phyloP scores from a whole-genome alignment of 148 eudicot genomes.

The Mesembryanthemum crystallinum region DNA sequence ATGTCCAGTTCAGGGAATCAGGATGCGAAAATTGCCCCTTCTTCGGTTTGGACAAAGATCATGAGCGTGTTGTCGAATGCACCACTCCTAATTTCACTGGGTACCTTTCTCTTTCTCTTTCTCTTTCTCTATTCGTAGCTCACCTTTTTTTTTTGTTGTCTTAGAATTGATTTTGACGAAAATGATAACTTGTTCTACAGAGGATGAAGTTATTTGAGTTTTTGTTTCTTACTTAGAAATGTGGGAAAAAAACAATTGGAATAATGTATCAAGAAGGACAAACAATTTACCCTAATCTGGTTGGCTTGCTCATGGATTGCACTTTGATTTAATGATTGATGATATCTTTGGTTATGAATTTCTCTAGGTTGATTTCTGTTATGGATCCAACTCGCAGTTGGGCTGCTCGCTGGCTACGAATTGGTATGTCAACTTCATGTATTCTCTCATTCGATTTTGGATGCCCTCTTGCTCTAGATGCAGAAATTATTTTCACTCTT shows the following conservation, averaged over 20 bases:
- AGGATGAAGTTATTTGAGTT: background rate
- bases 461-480: background rate
- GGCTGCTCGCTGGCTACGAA: conserved; percentile 97
- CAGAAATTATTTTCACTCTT: background rate
- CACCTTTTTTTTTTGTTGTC: background rate
- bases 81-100: conserved; percentile 97
- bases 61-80: conserved; percentile 85
- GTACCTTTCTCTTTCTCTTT: conserved; percentile 23
- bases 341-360: background rate
- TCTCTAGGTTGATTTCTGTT: conserved; percentile 73
- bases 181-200: background rate
- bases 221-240: background rate
- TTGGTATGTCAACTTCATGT: conserved; percentile 45
- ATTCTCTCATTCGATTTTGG: background rate
- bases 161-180: background rate
- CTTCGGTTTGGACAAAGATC: conserved; percentile 79
- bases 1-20: conserved; percentile 67
- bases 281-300: background rate
- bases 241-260: background rate
- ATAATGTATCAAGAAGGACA: background rate
- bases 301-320: background rate
- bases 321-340: background rate
- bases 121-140: background rate
- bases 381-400: conserved; percentile 91
- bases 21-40: conserved; percentile 99